Conservation (phyloP, 768 basidiomycete genomes). For the Trametes elegans region DNA sequence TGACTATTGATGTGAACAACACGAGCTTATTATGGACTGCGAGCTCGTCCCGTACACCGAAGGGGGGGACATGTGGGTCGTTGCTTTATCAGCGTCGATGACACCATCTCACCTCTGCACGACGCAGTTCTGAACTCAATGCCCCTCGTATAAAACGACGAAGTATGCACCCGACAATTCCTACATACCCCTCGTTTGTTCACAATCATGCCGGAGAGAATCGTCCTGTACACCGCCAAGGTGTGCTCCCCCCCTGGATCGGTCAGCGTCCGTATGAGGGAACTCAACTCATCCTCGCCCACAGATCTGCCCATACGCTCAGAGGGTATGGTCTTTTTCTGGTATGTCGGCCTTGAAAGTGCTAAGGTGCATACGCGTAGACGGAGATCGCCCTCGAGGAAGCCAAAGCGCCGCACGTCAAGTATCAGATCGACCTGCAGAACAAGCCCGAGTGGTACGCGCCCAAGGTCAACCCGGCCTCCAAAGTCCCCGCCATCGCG, state of each 20-base stretch:
- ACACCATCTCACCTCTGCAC: slow-evolving; percentile 6
- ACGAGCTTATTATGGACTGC: background rate
- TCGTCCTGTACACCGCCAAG: slow-evolving; percentile 22
- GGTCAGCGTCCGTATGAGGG: no score
- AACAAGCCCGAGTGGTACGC: slow-evolving; percentile 75
- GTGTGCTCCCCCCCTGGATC: background rate
- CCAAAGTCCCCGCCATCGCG: slow-evolving; percentile 56
- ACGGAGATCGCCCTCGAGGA: slow-evolving; percentile 61
- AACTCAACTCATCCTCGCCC: background rate
- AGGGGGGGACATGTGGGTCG: background rate
- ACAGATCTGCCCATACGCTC: slow-evolving; percentile 60
- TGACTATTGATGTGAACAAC: no score
- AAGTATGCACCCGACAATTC: background rate
- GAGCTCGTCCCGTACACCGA: background rate
- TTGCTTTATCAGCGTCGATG: slow-evolving; percentile 15
- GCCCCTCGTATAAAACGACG: background rate
- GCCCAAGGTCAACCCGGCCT: slow-evolving; percentile 58
- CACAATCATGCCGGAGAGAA: slow-evolving; percentile 18
- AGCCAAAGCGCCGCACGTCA: slow-evolving; percentile 45
- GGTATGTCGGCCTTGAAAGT: background rate
- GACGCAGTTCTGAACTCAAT: background rate
- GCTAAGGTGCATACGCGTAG: slow-evolving; percentile 28
- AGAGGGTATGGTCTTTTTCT: slow-evolving; percentile 38
- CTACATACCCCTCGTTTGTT: background rate
- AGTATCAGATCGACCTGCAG: slow-evolving; percentile 57